These are phyloP conservation scores for Obba rivulosa DNA, from an alignment of 768 basidiomycete species.

Conservation along the genomic window DNA sequence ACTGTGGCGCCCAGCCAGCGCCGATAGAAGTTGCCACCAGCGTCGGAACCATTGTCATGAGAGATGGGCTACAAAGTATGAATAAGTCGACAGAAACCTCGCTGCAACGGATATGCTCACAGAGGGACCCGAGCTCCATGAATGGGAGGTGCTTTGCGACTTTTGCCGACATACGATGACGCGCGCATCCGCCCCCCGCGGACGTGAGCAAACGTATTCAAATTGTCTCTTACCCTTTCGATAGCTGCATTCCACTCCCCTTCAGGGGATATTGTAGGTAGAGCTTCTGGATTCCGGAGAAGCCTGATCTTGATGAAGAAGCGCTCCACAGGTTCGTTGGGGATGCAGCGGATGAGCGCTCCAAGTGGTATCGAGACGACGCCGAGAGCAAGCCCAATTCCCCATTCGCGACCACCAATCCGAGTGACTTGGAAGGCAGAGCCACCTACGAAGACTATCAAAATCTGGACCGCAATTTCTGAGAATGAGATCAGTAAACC, in stretches of 20 bases:
- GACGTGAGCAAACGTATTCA: constrained; percentile 73
- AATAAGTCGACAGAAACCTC: constrained; percentile 22
- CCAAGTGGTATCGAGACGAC: constrained; percentile 86
- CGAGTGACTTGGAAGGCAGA: constrained; percentile 85
- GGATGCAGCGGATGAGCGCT: constrained; percentile 70
- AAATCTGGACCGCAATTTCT: constrained; percentile 84
- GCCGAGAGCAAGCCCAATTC: constrained; percentile 84
- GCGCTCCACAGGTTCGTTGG: constrained; percentile 73
- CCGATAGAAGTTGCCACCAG: constrained; percentile 71
- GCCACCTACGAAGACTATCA: constrained; percentile 90
- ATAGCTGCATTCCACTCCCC: constrained; percentile 75
- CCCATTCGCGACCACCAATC: constrained; percentile 86
- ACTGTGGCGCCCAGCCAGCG: constrained; percentile 53
- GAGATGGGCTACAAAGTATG: constrained; percentile 46
- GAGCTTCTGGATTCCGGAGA: constrained; percentile 55
- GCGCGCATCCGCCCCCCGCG: constrained; percentile 87
- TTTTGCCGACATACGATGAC: constrained; percentile 81
- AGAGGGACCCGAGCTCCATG: constrained; percentile 40
- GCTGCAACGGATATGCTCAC: constrained; percentile 30
- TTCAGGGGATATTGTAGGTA: constrained; percentile 61
- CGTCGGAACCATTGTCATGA: constrained; percentile 73
- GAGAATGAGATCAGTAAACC: not conserved
- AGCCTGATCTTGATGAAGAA: constrained; percentile 51
- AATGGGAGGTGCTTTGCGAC: constrained; percentile 53
- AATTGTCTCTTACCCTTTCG: constrained; percentile 78